phyloP scores from a whole-genome alignment of 352 stramenopile genomes.

The Globisporangium splendens region DNA sequence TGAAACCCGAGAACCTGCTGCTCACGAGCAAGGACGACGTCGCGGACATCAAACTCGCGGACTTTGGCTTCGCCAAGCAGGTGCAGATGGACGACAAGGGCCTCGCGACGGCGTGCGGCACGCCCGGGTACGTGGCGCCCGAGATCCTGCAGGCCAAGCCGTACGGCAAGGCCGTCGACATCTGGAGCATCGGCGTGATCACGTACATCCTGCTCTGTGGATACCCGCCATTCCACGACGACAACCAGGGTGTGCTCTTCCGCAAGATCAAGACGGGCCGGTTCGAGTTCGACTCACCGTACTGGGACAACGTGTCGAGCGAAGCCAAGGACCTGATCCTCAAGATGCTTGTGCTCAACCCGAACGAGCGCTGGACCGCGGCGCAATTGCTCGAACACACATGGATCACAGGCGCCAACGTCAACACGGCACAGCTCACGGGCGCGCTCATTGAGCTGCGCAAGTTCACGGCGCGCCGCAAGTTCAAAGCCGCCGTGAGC shows the following conservation, averaged over 20 bases:
- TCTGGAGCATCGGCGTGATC: constrained; percentile 91
- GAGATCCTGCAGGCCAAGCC: constrained; percentile 75
- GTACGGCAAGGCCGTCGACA: constrained; percentile 81
- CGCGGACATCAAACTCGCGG: constrained; percentile 78
- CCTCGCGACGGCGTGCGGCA: constrained; percentile 66
- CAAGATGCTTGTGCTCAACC: constrained; percentile 87
- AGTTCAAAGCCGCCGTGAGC: constrained; percentile 92
- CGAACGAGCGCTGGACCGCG: constrained; percentile 70
- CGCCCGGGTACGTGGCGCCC: constrained; percentile 74
- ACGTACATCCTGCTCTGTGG: constrained; percentile 86
- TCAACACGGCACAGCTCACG: constrained; percentile 76
- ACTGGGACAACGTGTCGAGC: constrained; percentile 72
- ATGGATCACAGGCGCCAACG: constrained; percentile 83
- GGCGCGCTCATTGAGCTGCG: constrained; percentile 86
- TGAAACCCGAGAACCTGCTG: constrained; percentile 97
- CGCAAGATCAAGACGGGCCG: constrained; percentile 61
- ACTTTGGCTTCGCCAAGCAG: constrained; percentile 85
- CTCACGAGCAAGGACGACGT: constrained; percentile 68
- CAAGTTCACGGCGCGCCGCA: constrained; percentile 92
- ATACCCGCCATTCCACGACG: constrained; percentile 86
- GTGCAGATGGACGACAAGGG: constrained; percentile 50
- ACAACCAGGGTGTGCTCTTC: constrained; percentile 90
- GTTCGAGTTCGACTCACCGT: constrained; percentile 78
- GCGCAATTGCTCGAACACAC: constrained; percentile 71
- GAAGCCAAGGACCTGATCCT: constrained; percentile 89